Evolutionary conservation across 768 basidiomycete genomes (phyloP), one percentile per base, ranked within the genome.

Genomic region (Kwoniella mangroviensis): DNA sequence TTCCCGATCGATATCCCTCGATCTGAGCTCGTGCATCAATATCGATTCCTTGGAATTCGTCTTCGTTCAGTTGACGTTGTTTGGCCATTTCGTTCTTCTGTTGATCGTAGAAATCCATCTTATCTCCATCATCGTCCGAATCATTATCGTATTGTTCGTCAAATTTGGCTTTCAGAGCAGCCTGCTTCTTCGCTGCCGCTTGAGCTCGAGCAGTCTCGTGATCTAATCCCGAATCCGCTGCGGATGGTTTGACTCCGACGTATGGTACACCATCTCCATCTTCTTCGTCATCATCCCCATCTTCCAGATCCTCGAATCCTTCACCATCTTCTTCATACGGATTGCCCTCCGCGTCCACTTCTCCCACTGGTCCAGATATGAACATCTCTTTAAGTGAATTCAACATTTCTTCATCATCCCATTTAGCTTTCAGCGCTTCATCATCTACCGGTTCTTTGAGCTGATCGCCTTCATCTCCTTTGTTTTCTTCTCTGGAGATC

Each of bases 71-170:
- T 63, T 88, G 87, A 34, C 90, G 89, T 78, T 97, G 94, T 10
- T 87, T 87, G 22, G 92, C 88, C 79, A 99, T 92, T 78, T 94
- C 93, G 21, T 92, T 92, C 84, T 98, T 99, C 82, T 91, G 90
- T 79, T 91, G 89, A 59, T 90, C 88, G 85, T 97, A 99, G 78
- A 97, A 97, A 78, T 94, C 92, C 81, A 89, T 84, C 76, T 92
- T 91, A 40, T 81, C 84, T 19, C 81, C 84, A 28, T 80, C 83
- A 70, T 83, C 81, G 41, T 84, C 84, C 54, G 92, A 90, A 2
- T 92, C 91, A 73, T 94, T 93, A 74, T 94, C 93, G 83, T 98
- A 98, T 83, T 96, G 91, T 76, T 93, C 92, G 83, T 99, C 93
- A 80, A 99, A 99, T 82, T 96, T 95, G 73, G 90, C 89, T 84